Evolutionary conservation across 345 rosid genomes (phyloP), one percentile per base, ranked within the genome.

Genomic region (Ceriops decandra): DNA sequence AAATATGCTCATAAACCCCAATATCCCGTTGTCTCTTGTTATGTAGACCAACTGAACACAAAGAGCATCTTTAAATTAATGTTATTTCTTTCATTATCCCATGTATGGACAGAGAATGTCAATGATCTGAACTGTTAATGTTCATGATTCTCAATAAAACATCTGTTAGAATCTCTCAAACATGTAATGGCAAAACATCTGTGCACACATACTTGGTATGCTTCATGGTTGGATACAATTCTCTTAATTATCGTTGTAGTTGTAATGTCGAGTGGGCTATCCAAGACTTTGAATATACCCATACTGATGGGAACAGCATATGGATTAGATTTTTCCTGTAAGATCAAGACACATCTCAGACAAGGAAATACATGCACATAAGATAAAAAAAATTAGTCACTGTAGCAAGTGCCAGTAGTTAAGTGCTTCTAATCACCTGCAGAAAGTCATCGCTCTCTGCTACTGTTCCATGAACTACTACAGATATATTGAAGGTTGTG

Each of bases 191-290:
- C 49, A 11, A 42, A 42, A 42, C 49, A 3, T 42, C 49, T 42
- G 49, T 13, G 49, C 19, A 13, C 17, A 42, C 49, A 13, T 63
- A 87, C 92, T 88, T 81, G 84, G 79, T 79, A 89, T 52, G 88
- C 90, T 80, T 87, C 92, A 62, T 89, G 88, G 72, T 89, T 89
- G 68, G 92, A 74, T 19, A 89, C 86, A 64, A 89, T 89, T 76
- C 95, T 79, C 80, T 77, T 78, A 46, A 87, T 89, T 76, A 89
- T 87, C 0, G 90, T 87, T 42, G 88, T 81, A 38, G 95, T 87
- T 9, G 95, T 89, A 66, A 89, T 82, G 70, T 89, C 88, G 62
- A 87, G 74, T 21, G 92, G 86, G 73, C 92, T 89, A 3, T 87
- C 92, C 70, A 89, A 64, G 57, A 89, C 81, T 75, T 77, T 75